Conservation (phyloP, 2,329 filamentous ascomycete species). For the Drechslerella coelobrocha region DNA sequence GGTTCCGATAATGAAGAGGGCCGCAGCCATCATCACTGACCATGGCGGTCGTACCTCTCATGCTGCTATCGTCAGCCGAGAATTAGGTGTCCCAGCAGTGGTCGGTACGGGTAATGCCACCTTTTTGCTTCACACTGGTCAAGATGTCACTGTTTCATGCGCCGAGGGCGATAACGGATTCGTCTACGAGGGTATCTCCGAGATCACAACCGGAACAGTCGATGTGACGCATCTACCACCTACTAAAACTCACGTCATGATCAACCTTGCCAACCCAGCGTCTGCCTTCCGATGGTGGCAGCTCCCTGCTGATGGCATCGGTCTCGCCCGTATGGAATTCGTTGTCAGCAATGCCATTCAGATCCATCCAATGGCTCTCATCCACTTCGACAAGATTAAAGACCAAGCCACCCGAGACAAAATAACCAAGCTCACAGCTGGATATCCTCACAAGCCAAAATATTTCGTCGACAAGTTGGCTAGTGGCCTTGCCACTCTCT, state of each 20-base stretch:
- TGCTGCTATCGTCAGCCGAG: conserved; percentile 60
- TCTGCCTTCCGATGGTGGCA: conserved; percentile 60
- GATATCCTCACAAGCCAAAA: conserved; percentile 57
- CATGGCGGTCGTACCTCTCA: conserved; percentile 59
- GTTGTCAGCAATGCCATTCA: conserved; percentile 58
- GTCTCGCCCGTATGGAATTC: conserved; percentile 60
- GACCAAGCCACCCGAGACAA: conserved; percentile 54
- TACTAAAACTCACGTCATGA: conserved; percentile 57
- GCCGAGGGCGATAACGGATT: conserved; percentile 58
- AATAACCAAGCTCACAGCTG: conserved; percentile 56
- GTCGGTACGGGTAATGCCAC: conserved; percentile 58
- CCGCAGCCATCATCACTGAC: conserved; percentile 58
- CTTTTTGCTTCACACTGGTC: conserved; percentile 57
- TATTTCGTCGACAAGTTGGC: conserved; percentile 59
- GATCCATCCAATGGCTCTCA: conserved; percentile 58
- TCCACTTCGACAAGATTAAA: conserved; percentile 56
- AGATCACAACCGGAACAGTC: conserved; percentile 57
- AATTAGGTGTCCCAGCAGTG: conserved; percentile 58
- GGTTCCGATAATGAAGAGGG: conserved; percentile 59
- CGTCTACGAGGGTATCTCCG: conserved; percentile 58
- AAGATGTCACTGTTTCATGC: conserved; percentile 59
- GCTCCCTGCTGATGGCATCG: conserved; percentile 58
- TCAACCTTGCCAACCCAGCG: conserved; percentile 59
- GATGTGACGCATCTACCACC: conserved; percentile 50
- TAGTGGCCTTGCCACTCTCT: conserved; percentile 58